phyloP scores from a whole-genome alignment of 1,139 yeast species.

The Saccharomyces pastorianus region DNA sequence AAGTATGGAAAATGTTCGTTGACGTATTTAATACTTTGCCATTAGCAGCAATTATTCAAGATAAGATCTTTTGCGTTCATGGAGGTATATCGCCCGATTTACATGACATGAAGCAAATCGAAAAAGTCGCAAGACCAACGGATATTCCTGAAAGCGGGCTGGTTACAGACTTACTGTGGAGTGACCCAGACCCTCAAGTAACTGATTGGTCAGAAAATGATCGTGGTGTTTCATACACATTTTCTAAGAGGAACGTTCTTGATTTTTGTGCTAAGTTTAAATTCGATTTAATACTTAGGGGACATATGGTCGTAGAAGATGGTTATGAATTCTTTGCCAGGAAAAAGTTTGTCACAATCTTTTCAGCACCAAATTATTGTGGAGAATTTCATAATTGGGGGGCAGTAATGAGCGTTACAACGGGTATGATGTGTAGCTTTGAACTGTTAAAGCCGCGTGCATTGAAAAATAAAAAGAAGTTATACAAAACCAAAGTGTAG shows the following conservation, averaged over 20 bases:
- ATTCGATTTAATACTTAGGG: constrained; percentile 74
- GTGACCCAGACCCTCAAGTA: constrained; percentile 69
- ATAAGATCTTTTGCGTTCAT: constrained; percentile 79
- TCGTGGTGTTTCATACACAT: constrained; percentile 79
- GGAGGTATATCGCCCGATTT: constrained; percentile 83
- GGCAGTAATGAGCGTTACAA: constrained; percentile 80
- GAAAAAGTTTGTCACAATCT: constrained; percentile 71
- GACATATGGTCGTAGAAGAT: constrained; percentile 91
- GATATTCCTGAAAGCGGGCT: constrained; percentile 82
- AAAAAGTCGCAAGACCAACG: constrained; percentile 68
- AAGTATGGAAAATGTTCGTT: constrained; percentile 66
- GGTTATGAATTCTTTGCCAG: constrained; percentile 82
- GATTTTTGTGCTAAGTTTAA: constrained; percentile 61
- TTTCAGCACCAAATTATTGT: constrained; percentile 85
- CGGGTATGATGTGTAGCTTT: constrained; percentile 69
- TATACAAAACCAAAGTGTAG: neutral
- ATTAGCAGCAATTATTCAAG: constrained; percentile 78
- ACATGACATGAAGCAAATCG: constrained; percentile 56
- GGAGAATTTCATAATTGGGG: constrained; percentile 90
- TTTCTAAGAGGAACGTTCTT: constrained; percentile 66
- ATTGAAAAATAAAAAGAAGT: constrained; percentile 7
- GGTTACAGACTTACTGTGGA: constrained; percentile 77
- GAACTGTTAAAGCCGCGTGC: constrained; percentile 64
- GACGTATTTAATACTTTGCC: constrained; percentile 84
- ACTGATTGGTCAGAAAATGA: constrained; percentile 76